Evolutionary conservation across 495 filamentous ascomycete genomes (phyloP).

Genomic region (Aspergillus ellipticus): DNA sequence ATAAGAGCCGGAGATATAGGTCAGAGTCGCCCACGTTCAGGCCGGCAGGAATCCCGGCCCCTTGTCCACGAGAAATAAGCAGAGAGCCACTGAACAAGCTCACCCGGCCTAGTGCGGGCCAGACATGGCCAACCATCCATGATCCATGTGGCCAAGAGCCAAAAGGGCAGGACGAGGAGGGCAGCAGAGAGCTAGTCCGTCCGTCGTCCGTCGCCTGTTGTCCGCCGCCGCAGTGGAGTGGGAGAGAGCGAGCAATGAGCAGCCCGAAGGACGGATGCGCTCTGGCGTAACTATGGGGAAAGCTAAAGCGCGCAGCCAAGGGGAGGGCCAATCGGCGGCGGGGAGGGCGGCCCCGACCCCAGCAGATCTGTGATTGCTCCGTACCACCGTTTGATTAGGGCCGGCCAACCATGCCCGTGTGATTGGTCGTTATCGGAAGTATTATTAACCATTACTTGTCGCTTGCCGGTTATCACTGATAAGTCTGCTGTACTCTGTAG

Average conservation of each 20-base stretch:
- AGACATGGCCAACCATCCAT: not conserved
- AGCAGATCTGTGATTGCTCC: not conserved
- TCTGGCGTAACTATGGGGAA: not conserved
- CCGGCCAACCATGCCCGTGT: not conserved
- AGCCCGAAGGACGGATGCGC: not conserved
- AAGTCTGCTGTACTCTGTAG: not conserved
- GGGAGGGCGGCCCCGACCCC: not conserved
- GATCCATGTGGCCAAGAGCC: slow-evolving; percentile 2
- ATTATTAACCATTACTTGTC: slow-evolving; percentile 3
- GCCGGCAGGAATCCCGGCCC: not conserved
- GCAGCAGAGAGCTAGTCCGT: too few species aligned
- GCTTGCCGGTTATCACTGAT: not conserved
- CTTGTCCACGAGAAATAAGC: not conserved
- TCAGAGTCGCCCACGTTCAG: not conserved
- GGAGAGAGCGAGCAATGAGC: too few species aligned
- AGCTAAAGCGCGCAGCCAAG: not conserved
- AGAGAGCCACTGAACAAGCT: not conserved
- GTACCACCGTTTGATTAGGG: not conserved
- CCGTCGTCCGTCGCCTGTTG: too few species aligned
- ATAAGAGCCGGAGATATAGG: not conserved
- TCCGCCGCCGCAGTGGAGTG: too few species aligned
- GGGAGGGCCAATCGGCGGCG: not conserved
- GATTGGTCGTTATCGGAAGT: not conserved
- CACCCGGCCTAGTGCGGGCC: not conserved
- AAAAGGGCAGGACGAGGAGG: not conserved